Base-by-base conservation (phyloP, 176 grass and related monocot species). In the Phragmites australis region DNA sequence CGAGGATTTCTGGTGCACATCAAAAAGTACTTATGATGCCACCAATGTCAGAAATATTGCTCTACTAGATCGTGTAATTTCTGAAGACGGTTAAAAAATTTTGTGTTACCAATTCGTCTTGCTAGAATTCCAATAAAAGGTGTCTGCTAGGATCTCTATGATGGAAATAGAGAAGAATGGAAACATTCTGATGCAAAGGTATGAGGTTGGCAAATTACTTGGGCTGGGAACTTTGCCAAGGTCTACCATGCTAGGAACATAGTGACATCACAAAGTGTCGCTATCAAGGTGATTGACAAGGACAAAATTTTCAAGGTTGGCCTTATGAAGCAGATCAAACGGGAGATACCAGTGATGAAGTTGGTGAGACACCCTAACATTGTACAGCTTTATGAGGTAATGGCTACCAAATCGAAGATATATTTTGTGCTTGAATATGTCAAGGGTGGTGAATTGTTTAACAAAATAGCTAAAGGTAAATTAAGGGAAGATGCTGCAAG, bases 391-490 rank as follows among this genome's bases (percentile, higher is more conserved):
- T 72, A 74, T 47, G 81, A 88, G 59, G 86, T 88, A 30, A 88
- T 88, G 86, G 86, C 86, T 53, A 88, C 81, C 44, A 65, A 73
- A 72, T 45, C 75, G 1, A 88, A 80, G 75, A 84, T 88, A 77
- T 88, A 88, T 22, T 78, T 88, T 42, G 80, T 76, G 10, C 60
- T 88, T 65, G 86, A 88, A 44, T 66, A 83, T 54, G 86, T 79
- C 56, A 73, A 73, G 48, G 81, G 86, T 57, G 86, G 86, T 41
- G 86, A 84, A 40, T 74, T 86, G 17, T 81, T 86, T 59, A 57
- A 75, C 42, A 85, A 85, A 60, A 63, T 89, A 23, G 77, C 64
- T 22, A 85, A 85, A 76, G 77, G 87, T 29, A 76, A 49, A 45
- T 60, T 90, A 22, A 74, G 62, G 47, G 89, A 90, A 70, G 84